A percentile compares a stretch with the other conserved stretches of the same genome.
Evolutionary conservation across 495 filamentous ascomycete species (phyloP).

Genomic region (Neurospora africana): DNA sequence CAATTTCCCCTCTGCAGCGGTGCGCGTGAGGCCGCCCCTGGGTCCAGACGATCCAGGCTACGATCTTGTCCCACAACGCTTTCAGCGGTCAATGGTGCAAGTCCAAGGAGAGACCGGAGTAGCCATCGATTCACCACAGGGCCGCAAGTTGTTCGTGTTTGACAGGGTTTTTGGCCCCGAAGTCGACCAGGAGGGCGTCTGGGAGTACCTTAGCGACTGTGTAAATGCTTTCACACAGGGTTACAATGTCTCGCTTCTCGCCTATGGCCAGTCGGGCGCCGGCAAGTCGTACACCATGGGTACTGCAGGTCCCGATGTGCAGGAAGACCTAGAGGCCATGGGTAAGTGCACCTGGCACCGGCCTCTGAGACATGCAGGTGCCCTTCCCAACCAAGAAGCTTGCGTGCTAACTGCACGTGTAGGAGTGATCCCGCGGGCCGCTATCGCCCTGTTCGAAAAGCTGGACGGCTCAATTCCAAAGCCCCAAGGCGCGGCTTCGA

Average conservation of each 20-base stretch:
- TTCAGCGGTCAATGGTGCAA: slow-evolving; percentile 87
- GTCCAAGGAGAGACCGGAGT: slow-evolving; percentile 75
- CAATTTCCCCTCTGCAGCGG: slow-evolving; percentile 43
- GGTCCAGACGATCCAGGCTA: slow-evolving; percentile 77
- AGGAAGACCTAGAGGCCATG: slow-evolving; percentile 63
- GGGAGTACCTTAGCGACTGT: slow-evolving; percentile 90
- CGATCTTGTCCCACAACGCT: slow-evolving; percentile 90
- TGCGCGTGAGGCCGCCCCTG: slow-evolving; percentile 87
- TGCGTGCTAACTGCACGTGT: slow-evolving; percentile 5
- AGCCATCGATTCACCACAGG: slow-evolving; percentile 80
- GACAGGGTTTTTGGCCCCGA: slow-evolving; percentile 88
- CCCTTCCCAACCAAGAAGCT: neutral
- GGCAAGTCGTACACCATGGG: slow-evolving; percentile 99
- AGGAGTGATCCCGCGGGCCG: slow-evolving; percentile 94
- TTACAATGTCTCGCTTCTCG: slow-evolving; percentile 97
- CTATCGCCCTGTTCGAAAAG: slow-evolving; percentile 76
- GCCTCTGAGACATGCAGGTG: neutral
- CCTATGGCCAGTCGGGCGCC: slow-evolving; percentile 98
- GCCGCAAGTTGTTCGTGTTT: slow-evolving; percentile 90
- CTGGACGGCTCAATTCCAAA: slow-evolving; percentile 43
- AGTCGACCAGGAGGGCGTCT: slow-evolving; percentile 77
- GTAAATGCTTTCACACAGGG: slow-evolving; percentile 86
- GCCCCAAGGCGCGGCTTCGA: slow-evolving; percentile 11
- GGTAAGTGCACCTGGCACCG: slow-evolving; percentile 45
- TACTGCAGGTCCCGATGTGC: slow-evolving; percentile 78